phyloP scores from a whole-genome alignment of 768 basidiomycete species.

The Boletellus sp. region DNA sequence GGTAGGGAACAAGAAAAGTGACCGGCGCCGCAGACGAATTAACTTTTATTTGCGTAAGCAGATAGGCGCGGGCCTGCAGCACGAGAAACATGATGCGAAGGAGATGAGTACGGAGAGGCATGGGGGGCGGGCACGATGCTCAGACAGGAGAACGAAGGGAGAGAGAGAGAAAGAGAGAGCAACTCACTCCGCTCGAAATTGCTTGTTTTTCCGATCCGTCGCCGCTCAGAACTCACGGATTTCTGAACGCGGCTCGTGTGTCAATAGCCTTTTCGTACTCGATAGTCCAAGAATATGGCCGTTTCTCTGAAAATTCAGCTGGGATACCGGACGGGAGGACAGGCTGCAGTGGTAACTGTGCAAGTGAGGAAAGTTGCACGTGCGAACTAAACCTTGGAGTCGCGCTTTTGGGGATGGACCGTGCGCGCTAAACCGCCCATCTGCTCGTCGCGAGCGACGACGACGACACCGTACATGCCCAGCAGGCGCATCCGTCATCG shows the following conservation, averaged over 20 bases:
- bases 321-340: slow-evolving; percentile 4
- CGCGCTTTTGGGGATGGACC: slow-evolving; percentile 25
- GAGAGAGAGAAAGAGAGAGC: neutral
- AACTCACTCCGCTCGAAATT: slow-evolving; percentile 38
- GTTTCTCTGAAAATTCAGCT: slow-evolving; percentile 11
- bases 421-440: slow-evolving; percentile 19
- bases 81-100: slow-evolving; percentile 18
- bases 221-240: slow-evolving; percentile 33
- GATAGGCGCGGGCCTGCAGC: slow-evolving; percentile 25
- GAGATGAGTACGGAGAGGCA: slow-evolving; percentile 5
- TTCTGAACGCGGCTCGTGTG: slow-evolving; percentile 14
- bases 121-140: slow-evolving; percentile 4
- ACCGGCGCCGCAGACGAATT: slow-evolving; percentile 20
- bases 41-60: slow-evolving; percentile 31
- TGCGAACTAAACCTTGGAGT: slow-evolving; percentile 31
- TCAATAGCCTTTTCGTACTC: slow-evolving; percentile 9
- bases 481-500: neutral
- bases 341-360: slow-evolving; percentile 26
- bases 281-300: slow-evolving; percentile 1
- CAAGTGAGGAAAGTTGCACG: slow-evolving; percentile 28
- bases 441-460: slow-evolving; percentile 16
- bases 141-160: slow-evolving; percentile 1
- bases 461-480: slow-evolving; percentile 14
- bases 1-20: slow-evolving; percentile 23
- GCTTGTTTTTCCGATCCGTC: slow-evolving; percentile 36